Base-by-base conservation (phyloP, 805 yeast genomes). In the Hanseniaspora valbyensis region DNA sequence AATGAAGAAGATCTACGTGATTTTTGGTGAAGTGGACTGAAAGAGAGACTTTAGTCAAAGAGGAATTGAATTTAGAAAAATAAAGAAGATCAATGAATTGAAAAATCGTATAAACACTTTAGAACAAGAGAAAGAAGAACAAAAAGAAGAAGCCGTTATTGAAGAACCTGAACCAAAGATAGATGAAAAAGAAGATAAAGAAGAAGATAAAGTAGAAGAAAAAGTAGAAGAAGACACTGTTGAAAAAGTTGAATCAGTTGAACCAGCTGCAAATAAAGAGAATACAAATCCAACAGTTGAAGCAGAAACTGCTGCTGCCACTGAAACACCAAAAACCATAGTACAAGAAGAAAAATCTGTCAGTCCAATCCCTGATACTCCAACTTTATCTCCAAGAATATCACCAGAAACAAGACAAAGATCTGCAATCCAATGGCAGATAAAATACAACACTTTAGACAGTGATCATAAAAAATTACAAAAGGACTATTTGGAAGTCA, bases 131-230 rank as follows among this genome's bases (percentile, higher is more conserved):
- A 14, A 26, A 5, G 19, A 19, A 12, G 34, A 68, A 73, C 16
- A 14, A 9, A 12, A 8, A 18, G 44, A 13, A 24, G 21, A 18
- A 14, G 2, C 21, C 4, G 30, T 2, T 12, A 6, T 5, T 22
- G 43, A 28, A 30, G 33, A 45, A 12, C 9, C 24, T 26, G 40
- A 24, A 18, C n/a, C 4, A 21, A 54, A 22, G 56, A 57, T 16
- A 42, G 59, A 30, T 55, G 59, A 43, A 32, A 10, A 40, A 5
- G 53, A 61, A 34, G 56, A 50, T 44, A 61, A 63, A 8, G 50
- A n/a, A 9, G 48, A 38, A 30, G 50, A 41, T 52, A 25, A 52
- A 1, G 51, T 55, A 49, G 24, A 57, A 46, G 43, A 57, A 43
- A 5, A 59, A 12, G 49, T 60, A 4, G 51, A 53, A 4, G 38